These are phyloP conservation scores for Brachypodium distachyon DNA, from an alignment of 202 grass and related monocot species.

Conservation along the genomic window DNA sequence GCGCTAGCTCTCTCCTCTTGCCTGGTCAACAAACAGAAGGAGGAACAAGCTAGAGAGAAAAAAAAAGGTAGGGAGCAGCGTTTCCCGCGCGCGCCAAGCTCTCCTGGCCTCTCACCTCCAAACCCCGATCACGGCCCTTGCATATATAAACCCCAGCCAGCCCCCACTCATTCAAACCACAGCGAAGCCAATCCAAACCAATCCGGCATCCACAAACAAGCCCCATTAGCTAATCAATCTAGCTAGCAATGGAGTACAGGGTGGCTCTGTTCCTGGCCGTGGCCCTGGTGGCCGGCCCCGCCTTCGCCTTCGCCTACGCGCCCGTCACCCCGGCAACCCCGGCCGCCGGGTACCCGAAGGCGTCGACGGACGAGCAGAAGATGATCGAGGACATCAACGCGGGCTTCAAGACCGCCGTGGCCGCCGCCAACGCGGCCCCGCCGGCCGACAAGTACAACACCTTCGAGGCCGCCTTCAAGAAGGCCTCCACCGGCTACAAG, in stretches of 20 bases:
- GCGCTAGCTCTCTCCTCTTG: no score
- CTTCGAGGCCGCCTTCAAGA: neutral
- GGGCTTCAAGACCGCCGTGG: neutral
- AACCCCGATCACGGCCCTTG: neutral
- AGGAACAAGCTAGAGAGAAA: no score
- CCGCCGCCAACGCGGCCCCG: neutral
- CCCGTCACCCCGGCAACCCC: neutral
- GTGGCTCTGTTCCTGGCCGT: constrained; percentile 9
- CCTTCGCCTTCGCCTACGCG: constrained; percentile 12
- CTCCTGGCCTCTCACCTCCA: neutral
- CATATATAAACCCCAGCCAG: neutral
- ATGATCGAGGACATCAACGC: neutral
- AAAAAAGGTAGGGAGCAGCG: no score
- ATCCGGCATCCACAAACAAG: no score
- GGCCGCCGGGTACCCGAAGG: neutral
- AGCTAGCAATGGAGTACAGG: neutral
- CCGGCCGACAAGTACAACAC: neutral
- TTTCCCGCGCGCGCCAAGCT: neutral
- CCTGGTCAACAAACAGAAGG: no score
- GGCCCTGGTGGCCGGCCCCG: constrained; percentile 8
- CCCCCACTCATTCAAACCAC: neutral
- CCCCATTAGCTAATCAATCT: no score
- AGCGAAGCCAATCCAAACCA: neutral
- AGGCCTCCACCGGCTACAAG: neutral
- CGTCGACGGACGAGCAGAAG: neutral